phyloP scores from a whole-genome alignment of 2,329 filamentous ascomycete species.

The Hypoxylon sp. region DNA sequence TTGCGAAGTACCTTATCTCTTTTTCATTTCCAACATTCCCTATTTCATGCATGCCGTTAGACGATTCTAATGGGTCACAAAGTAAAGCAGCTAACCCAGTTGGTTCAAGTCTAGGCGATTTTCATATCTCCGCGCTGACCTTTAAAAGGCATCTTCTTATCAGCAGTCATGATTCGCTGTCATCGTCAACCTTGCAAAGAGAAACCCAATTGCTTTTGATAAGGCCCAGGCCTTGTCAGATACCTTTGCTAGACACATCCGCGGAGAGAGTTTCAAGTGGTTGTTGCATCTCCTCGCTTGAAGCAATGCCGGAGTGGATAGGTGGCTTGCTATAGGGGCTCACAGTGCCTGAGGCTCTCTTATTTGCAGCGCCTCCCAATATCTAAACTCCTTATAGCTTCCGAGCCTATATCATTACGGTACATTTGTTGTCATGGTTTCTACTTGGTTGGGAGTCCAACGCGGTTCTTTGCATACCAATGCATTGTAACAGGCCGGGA shows the following conservation, averaged over 20 bases:
- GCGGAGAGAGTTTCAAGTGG: slow-evolving; percentile 38
- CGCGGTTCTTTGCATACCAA: slow-evolving; percentile 30
- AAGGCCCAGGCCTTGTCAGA: slow-evolving; percentile 37
- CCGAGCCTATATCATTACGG: slow-evolving; percentile 31
- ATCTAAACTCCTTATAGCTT: slow-evolving; percentile 19
- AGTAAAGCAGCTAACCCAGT: slow-evolving; percentile 31
- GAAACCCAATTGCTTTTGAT: slow-evolving; percentile 45
- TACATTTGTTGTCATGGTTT: slow-evolving; percentile 38
- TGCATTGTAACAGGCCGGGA: slow-evolving; percentile 34
- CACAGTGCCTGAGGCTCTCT: slow-evolving; percentile 22
- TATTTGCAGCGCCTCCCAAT: slow-evolving; percentile 24
- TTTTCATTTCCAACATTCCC: slow-evolving; percentile 18
- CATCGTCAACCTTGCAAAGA: slow-evolving; percentile 37
- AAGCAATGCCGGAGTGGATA: slow-evolving; percentile 18
- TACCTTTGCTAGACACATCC: slow-evolving; percentile 36
- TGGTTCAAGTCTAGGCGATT: slow-evolving; percentile 40
- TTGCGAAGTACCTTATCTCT: slow-evolving; percentile 22
- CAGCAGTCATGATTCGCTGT: slow-evolving; percentile 46
- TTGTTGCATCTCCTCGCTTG: slow-evolving; percentile 43
- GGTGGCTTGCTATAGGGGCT: slow-evolving; percentile 15
- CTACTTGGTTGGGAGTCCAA: slow-evolving; percentile 19
- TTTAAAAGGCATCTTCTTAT: slow-evolving; percentile 43
- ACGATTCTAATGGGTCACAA: slow-evolving; percentile 35
- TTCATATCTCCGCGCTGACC: slow-evolving; percentile 48
- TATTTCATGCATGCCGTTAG: slow-evolving; percentile 19